Conservation (phyloP, 331 rosid species). For the Pyrus hybrid region DNA sequence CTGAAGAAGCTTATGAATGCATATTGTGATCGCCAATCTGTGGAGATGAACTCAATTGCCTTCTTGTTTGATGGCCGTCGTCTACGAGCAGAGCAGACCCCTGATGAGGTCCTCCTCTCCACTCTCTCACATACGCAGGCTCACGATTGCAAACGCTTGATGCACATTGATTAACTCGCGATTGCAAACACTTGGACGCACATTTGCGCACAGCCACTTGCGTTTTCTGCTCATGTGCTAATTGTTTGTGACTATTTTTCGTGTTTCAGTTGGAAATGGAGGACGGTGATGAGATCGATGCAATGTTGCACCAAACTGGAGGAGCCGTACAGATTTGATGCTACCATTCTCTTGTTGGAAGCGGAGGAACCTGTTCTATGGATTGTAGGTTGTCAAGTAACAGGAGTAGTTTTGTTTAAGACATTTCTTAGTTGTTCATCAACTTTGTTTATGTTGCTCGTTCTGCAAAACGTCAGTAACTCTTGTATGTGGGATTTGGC, state of each 20-base stretch:
- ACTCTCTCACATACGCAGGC: background rate
- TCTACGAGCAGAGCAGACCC: constrained; percentile 63
- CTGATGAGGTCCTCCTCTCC: constrained; percentile 52
- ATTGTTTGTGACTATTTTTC: background rate
- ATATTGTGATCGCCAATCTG: constrained; percentile 69
- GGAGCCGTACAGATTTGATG: constrained; percentile 24
- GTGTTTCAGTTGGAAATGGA: constrained; percentile 69
- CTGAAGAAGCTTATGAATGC: constrained; percentile 75
- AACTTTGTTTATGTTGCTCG: background rate
- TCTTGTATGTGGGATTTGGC: background rate
- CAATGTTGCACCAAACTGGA: constrained; percentile 72
- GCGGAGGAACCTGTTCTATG: background rate
- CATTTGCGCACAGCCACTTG: background rate
- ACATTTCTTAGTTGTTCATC: background rate
- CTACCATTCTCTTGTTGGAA: background rate
- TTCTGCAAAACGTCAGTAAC: no score
- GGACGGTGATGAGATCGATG: constrained; percentile 81
- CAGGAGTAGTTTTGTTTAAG: background rate
- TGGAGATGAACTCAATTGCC: constrained; percentile 42
- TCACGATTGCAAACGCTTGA: background rate
- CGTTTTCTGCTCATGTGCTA: background rate
- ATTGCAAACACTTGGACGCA: background rate
- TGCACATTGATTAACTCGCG: background rate
- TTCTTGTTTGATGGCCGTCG: constrained; percentile 71
- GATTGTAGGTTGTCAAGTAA: background rate